Percentiles rank a stretch among this genome's conserved stretches.
Evolutionary conservation across 306 rosid species (phyloP).

Genomic region (Prunus campanulata): DNA sequence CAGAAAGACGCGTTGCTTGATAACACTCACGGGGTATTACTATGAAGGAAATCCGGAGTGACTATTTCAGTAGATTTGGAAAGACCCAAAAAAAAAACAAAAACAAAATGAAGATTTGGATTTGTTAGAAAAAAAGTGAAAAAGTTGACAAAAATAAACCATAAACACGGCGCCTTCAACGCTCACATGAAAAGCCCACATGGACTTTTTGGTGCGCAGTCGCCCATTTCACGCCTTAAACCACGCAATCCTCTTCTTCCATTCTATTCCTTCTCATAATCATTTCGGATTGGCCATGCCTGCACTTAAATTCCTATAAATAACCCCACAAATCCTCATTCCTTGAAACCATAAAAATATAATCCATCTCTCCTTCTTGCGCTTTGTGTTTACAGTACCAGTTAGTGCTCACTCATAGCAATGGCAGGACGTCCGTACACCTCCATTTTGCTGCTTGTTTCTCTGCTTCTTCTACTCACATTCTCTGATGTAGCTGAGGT

Average conservation of each 20-base stretch:
- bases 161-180: conserved; percentile 48
- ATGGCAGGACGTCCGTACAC: conserved; percentile 45
- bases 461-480: conserved; percentile 59
- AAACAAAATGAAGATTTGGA: neutral
- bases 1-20: too few species aligned
- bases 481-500: conserved; percentile 62
- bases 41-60: too few species aligned
- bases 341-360: neutral
- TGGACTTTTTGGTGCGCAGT: conserved; percentile 4
- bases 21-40: too few species aligned
- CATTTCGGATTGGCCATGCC: neutral
- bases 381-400: neutral
- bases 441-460: conserved; percentile 36
- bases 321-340: conserved; percentile 8
- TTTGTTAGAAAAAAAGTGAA: neutral
- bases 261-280: neutral
- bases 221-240: conserved; percentile 50
- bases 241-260: conserved; percentile 16
- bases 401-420: neutral
- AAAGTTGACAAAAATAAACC: conserved; percentile 41
- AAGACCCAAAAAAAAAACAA: neutral
- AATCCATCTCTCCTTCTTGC: neutral
- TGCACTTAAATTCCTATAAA: conserved; percentile 34
- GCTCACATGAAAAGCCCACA: conserved; percentile 19
- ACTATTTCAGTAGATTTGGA: too few species aligned